phyloP scores from a whole-genome alignment of 805 yeast genomes.

The Sugiyamaella marilandica region DNA sequence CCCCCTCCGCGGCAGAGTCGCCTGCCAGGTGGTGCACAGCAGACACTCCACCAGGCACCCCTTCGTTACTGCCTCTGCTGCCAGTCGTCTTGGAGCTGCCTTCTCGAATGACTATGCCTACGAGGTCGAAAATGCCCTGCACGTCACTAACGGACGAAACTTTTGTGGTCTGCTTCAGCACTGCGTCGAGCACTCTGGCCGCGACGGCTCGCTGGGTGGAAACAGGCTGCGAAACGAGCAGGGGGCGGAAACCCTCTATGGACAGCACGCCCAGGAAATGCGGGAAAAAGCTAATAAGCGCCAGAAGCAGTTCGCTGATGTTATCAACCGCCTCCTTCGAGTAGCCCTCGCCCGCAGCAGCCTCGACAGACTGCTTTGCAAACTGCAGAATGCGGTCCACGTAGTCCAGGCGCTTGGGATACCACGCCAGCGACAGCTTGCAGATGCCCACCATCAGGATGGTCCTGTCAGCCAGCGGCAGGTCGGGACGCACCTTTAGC shows the following conservation, averaged over 20 bases:
- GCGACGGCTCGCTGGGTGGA: slow-evolving; percentile 55
- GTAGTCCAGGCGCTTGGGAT: slow-evolving; percentile 56
- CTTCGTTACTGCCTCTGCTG: slow-evolving; percentile 4
- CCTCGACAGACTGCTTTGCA: slow-evolving; percentile 32
- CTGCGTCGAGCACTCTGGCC: slow-evolving; percentile 53
- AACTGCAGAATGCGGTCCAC: slow-evolving; percentile 58
- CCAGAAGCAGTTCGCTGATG: slow-evolving; percentile 30
- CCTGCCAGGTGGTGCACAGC: slow-evolving; percentile 1
- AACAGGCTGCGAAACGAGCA: slow-evolving; percentile 50
- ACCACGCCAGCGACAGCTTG: slow-evolving; percentile 59
- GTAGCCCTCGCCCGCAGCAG: slow-evolving; percentile 20
- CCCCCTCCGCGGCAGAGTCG: neutral
- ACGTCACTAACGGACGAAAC: slow-evolving; percentile 46
- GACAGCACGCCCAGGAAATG: slow-evolving; percentile 30
- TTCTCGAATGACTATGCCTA: slow-evolving; percentile 37
- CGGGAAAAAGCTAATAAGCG: slow-evolving; percentile 32
- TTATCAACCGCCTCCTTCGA: slow-evolving; percentile 28
- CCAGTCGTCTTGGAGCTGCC: slow-evolving; percentile 24
- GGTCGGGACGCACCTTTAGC: slow-evolving; percentile 53
- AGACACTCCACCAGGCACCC: slow-evolving; percentile 24
- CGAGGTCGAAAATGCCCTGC: slow-evolving; percentile 53
- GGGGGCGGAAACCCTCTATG: slow-evolving; percentile 46
- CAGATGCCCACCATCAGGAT: slow-evolving; percentile 62
- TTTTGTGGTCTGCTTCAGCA: slow-evolving; percentile 40
- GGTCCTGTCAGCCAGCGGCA: slow-evolving; percentile 63